Base-by-base conservation (phyloP, 176 grass and related monocot species). In the Eleusine coracana region DNA sequence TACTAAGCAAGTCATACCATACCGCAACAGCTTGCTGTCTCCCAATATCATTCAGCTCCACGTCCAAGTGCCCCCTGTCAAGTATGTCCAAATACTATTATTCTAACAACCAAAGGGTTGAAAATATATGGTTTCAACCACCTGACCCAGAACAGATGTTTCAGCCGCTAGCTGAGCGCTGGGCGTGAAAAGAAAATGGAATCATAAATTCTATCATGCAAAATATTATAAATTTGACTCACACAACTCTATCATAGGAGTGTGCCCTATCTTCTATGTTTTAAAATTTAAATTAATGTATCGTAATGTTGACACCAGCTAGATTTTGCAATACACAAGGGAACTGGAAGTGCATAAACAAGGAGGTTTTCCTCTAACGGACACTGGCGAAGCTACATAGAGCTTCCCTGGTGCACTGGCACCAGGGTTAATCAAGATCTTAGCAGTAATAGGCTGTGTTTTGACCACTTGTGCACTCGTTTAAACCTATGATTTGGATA, bases 41-140 rank as follows among this genome's bases (percentile, higher is more conserved):
- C 66, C 96, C 93, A 85, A 74, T 88, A 44, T 94, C 93, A 89
- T 99, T 99, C 58, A 99, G 79, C 71, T 96, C 93, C 46, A 81
- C 55, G 80, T 99, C 91, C 86, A 94, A 80, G 34, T 92, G 93
- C 14, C 93, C 93, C 91, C 37, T 14, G 16, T 66, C 23, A 63
- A 29, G 25, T 29, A 63, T 63, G 64, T 66, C 10, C 14, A 18
- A 0, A 65, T 9, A 48, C 9, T 38, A 44, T 69, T 27, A 52
- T 38, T 49, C 11, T 68, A 42, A 29, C 62, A 84, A 59, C 50
- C 0, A 50, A 62, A 80, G 0, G 31, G 20, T 39, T 49, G 31
- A 76, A 50, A 69, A 50, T 36, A 16, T n/a, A 71, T 31, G 18
- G 42, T 74, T 82, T 36, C 13, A 70, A 15, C 14, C 7, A 40